Evolutionary conservation across 1,284 basidiomycete species (phyloP), one percentile per base, ranked within the genome.

Genomic region (Leucoagaricus sp.): DNA sequence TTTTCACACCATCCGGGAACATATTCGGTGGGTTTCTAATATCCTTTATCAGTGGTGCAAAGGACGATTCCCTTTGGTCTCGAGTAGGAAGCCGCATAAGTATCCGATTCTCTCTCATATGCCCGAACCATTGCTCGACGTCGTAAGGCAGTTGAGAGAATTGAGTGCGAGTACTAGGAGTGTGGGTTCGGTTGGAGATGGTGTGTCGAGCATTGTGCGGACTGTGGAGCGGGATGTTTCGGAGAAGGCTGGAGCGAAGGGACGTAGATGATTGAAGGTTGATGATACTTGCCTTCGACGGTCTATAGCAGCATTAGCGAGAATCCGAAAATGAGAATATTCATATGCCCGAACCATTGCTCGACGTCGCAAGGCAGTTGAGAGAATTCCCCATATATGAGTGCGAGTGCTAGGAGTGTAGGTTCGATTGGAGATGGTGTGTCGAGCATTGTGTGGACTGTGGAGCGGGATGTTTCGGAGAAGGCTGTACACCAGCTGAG

Each of bases 211-310:
- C 80, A 99, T 89, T 0, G 96, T 86, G 42, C 88, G 87, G 41
- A 98, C 85, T 0, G 95, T 97, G 2, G 88, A 84, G 19, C 93
- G 83, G 1, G 94, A 85, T 0, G 88, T 87, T 60, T 98, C 96
- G 0, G 89, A 84, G 8, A 99, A 82, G 1, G 94, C 87, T 1
- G 86, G 1, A 99, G 79, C 0, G 93, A 92, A 0, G 96, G 97
- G 46, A 99, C 94, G 72, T 95, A 99, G 49, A 99, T 83, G 41
- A 99, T 88, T 0, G 94, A n/a, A n/a, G n/a, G n/a, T n/a, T n/a
- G n/a, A n/a, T n/a, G n/a, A 96, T 0, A 97, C 97, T 65, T 98
- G 96, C 69, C 92, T 74, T 99, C 97, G 2, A 88, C 78, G 3
- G 94, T 94, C 91, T 95, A 61, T 59, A 58, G 57, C 38, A 46